Percentiles rank a stretch among this genome's conserved stretches.
These are phyloP conservation scores for Alternaria sp. DNA, from an alignment of 2,329 filamentous ascomycete species.

Conservation along the genomic window DNA sequence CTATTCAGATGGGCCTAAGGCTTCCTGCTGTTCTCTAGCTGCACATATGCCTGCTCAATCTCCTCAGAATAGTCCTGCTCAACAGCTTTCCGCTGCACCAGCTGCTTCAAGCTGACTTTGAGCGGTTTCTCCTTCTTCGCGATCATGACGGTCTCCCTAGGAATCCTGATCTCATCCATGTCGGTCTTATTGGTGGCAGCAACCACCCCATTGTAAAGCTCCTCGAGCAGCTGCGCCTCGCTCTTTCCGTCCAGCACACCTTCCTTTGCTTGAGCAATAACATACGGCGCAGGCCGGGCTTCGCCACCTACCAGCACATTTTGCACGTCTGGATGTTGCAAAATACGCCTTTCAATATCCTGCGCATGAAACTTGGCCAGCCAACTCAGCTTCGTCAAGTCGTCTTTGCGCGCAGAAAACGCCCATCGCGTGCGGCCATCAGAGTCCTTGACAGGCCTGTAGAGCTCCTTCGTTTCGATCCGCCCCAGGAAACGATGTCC, in stretches of 20 bases:
- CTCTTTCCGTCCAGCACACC: slow-evolving; percentile 12
- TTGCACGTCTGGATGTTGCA: slow-evolving; percentile 14
- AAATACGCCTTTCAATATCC: slow-evolving; percentile 20
- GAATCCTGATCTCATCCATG: slow-evolving; percentile 12
- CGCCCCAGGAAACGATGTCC: slow-evolving; percentile 28
- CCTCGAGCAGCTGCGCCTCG: slow-evolving; percentile 10
- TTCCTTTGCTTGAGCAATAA: slow-evolving; percentile 22
- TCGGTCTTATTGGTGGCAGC: slow-evolving; percentile 1
- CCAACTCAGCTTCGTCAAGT: slow-evolving; percentile 28
- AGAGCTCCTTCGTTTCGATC: slow-evolving; percentile 48
- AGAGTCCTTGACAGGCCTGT: slow-evolving; percentile 30
- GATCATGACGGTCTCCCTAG: slow-evolving; percentile 20
- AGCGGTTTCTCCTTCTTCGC: slow-evolving; percentile 21
- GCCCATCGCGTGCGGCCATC: slow-evolving; percentile 25
- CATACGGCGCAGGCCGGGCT: slow-evolving; percentile 21
- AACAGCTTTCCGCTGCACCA: slow-evolving; percentile 19
- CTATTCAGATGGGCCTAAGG: not conserved
- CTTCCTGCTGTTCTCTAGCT: slow-evolving; percentile 1
- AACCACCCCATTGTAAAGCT: slow-evolving; percentile 13
- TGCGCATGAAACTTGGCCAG: slow-evolving; percentile 26
- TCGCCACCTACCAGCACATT: slow-evolving; percentile 22
- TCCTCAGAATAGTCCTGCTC: slow-evolving; percentile 24
- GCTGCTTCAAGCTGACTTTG: slow-evolving; percentile 17
- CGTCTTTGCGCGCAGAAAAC: slow-evolving; percentile 25
- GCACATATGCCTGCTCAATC: slow-evolving; percentile 23